phyloP scores from a whole-genome alignment of 257 asterid genomes.

The Cynanchum wilfordii region DNA sequence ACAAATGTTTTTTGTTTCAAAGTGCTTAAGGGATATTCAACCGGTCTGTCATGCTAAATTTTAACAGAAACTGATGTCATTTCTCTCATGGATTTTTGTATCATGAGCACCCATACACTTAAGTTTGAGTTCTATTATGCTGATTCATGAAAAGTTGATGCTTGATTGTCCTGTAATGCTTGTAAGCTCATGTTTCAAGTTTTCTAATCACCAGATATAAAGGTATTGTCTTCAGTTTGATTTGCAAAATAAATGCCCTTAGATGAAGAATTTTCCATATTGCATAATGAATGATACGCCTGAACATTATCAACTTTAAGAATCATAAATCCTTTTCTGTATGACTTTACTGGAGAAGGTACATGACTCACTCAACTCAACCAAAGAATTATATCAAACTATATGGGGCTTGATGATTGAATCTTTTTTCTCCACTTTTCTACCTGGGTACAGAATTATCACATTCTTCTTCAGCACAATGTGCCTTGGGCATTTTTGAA shows the following conservation, averaged over 20 bases:
- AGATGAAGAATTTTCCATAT: background rate
- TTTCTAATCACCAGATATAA: background rate
- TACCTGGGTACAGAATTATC: too few relatives aligned
- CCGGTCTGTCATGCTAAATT: background rate
- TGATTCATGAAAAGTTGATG: background rate
- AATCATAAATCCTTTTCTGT: background rate
- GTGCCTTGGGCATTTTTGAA: background rate
- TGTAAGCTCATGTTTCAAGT: background rate
- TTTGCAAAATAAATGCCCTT: background rate
- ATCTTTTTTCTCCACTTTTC: background rate
- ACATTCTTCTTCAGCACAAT: background rate
- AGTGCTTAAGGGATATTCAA: constrained; percentile 5
- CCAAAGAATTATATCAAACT: background rate
- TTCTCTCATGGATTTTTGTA: background rate
- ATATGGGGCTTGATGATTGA: background rate
- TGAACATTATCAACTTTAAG: background rate
- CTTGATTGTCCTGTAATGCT: background rate
- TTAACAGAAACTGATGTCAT: background rate
- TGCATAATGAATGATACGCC: background rate
- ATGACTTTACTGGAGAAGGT: background rate
- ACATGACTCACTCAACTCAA: background rate
- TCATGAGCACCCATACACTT: background rate
- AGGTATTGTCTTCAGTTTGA: background rate
- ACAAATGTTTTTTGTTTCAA: background rate
- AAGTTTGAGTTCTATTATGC: background rate